phyloP scores from a whole-genome alignment of 176 grass and related monocot genomes.

The Ensete glaucum region DNA sequence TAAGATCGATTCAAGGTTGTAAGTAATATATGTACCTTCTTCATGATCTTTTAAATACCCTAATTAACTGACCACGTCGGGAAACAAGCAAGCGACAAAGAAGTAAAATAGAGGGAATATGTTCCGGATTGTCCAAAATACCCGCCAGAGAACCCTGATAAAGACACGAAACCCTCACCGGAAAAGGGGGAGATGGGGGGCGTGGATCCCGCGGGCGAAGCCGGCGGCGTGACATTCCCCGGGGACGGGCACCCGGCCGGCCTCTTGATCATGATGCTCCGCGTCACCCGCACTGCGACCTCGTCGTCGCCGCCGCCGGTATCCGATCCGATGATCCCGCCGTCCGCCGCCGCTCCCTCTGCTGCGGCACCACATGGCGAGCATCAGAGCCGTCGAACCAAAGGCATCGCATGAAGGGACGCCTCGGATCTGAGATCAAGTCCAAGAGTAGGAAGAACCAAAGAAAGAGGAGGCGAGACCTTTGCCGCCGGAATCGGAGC shows the following conservation, averaged over 20 bases:
- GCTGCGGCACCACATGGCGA: slow-evolving; percentile 3
- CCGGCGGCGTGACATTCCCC: slow-evolving; percentile 51
- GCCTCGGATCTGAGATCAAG: background rate
- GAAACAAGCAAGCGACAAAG: background rate
- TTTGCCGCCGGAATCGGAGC: slow-evolving; percentile 26
- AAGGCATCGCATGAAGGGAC: too few relatives aligned
- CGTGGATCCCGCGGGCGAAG: slow-evolving; percentile 54
- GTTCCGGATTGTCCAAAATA: background rate
- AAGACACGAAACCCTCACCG: slow-evolving; percentile 29
- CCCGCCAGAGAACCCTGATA: background rate
- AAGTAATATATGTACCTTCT: too few relatives aligned
- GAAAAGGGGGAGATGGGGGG: slow-evolving; percentile 78
- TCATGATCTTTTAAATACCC: too few relatives aligned
- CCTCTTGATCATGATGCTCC: slow-evolving; percentile 98
- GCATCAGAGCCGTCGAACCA: slow-evolving; percentile 15
- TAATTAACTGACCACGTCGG: background rate
- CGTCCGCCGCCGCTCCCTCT: slow-evolving; percentile 39
- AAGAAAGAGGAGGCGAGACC: background rate
- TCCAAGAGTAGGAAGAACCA: background rate
- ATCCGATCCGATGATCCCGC: slow-evolving; percentile 14
- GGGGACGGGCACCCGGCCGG: slow-evolving; percentile 61
- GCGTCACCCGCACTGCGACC: slow-evolving; percentile 54
- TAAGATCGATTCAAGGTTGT: too few relatives aligned
- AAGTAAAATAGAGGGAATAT: too few relatives aligned
- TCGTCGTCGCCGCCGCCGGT: slow-evolving; percentile 19